phyloP scores from a whole-genome alignment of 2,329 filamentous ascomycete genomes.

The Teratosphaeria pseudoeucalypti region DNA sequence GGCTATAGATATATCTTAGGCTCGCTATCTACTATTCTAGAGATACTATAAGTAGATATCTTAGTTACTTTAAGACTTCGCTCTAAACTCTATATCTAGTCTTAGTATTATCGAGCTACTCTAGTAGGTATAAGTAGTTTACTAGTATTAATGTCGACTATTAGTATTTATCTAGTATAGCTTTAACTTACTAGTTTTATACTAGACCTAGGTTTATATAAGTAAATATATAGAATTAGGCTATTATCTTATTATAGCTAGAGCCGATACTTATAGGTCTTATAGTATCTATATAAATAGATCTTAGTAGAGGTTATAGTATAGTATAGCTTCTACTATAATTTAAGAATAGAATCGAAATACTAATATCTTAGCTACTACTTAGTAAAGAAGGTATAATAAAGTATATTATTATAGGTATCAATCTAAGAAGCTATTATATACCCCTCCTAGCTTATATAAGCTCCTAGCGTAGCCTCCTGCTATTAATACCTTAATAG shows the following conservation, averaged over 20 bases:
- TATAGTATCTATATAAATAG: not conserved
- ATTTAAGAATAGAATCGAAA: not conserved
- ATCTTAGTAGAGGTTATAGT: not conserved
- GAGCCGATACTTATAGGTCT: not conserved
- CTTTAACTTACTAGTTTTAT: not conserved
- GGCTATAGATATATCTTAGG: no score
- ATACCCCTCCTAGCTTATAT: not conserved
- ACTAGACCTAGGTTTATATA: not conserved
- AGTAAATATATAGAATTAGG: not conserved
- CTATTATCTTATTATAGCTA: not conserved
- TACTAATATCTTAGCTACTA: not conserved
- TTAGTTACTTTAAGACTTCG: no score
- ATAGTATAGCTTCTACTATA: not conserved
- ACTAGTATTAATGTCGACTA: not conserved
- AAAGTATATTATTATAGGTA: not conserved
- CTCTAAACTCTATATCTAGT: no score
- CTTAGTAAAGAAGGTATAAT: not conserved
- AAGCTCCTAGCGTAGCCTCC: not conserved
- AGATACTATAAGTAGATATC: no score
- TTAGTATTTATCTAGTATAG: not conserved
- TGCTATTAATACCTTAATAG: not conserved
- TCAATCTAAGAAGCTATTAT: not conserved
- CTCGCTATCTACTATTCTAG: no score
- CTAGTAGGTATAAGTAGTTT: no score
- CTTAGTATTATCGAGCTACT: no score